Evolutionary conservation across 139 green algal species (phyloP), one percentile per base, ranked within the genome.

Genomic region (Limnomonas spitsbergensis): DNA sequence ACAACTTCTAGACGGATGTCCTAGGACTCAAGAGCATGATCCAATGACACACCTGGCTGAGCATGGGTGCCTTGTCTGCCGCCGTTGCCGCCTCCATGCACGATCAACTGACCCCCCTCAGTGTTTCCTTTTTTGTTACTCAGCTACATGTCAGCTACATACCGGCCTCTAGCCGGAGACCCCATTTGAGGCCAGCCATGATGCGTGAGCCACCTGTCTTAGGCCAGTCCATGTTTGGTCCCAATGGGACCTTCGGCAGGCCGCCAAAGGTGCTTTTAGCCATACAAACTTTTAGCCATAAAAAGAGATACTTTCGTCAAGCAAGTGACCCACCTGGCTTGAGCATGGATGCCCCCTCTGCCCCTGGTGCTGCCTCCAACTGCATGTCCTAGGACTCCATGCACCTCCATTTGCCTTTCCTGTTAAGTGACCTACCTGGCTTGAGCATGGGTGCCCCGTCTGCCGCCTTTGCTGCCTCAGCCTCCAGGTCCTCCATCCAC

Each of bases 401-500:
- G 6, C 42, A 54, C 42, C 42, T 27, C 42, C 6, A 54, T 6
- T 9, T 54, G 42, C 6, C 42, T 9, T 9, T 9, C 42, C 42
- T 9, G 4, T 27, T 4, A 0, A n/a, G n/a, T n/a, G n/a, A n/a
- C n/a, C n/a, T 53, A 80, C 77, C 90, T 37, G 92, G 93, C 78
- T 92, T 93, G 52, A 96, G 86, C 83, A 97, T 91, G 4, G 83
- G 78, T 54, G 70, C 42, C 29, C 73, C 83, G 66, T 86, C 80
- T 29, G 53, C 27, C 36, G 47, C 87, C 75, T 89, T 86, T 2
- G 67, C 66, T 2, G 67, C 66, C 66, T 76, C 80, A 35, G 38
- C 37, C 27, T 92, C 89, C 87, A 94, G 87, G 20, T 88, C 81
- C 74, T 97, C 93, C 83, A 97, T 80, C 79, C 82, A 89, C 31